phyloP scores from a whole-genome alignment of 1,284 basidiomycete genomes.

The Austroboletus novae-zelandiae region DNA sequence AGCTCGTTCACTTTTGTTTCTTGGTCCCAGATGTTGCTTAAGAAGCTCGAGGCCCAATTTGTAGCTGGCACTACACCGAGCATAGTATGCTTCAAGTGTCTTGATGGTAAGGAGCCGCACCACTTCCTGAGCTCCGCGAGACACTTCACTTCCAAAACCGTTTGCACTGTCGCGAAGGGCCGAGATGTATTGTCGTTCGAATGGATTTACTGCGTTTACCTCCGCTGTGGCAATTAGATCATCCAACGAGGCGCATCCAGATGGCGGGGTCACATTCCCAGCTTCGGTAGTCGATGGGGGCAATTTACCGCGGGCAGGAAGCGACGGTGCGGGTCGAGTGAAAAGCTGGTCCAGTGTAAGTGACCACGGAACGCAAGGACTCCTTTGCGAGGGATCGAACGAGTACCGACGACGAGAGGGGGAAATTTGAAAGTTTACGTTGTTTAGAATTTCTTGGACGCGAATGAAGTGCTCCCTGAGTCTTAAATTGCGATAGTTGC shows the following conservation, averaged over 20 bases:
- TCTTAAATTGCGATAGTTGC: constrained; percentile 13
- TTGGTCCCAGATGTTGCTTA: not conserved
- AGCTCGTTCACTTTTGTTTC: constrained; percentile 11
- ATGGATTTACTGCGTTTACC: not conserved
- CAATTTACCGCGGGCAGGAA: not conserved
- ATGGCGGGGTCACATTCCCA: not conserved
- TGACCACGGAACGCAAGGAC: not conserved
- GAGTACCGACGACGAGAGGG: constrained; percentile 7
- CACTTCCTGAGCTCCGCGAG: too few relatives aligned
- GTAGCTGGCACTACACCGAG: constrained; percentile 3
- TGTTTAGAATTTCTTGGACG: constrained; percentile 14
- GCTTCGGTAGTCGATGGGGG: not conserved
- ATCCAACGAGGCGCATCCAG: not conserved
- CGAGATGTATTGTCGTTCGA: not conserved
- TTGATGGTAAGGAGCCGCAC: constrained; percentile 1
- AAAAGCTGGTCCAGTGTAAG: constrained; percentile 10
- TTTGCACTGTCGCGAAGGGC: not conserved
- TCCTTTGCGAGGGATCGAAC: constrained; percentile 8
- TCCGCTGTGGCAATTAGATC: constrained; percentile 4
- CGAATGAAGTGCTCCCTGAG: constrained; percentile 12
- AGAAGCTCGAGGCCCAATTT: constrained; percentile 6
- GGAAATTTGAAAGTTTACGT: too few relatives aligned
- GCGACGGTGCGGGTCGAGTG: not conserved
- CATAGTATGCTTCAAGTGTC: constrained; percentile 10
- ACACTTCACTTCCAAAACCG: not conserved